Percentiles rank a stretch among this genome's conserved stretches.
phyloP scores from a whole-genome alignment of 1,139 yeast species.

The Saccharomyces hybrid region DNA sequence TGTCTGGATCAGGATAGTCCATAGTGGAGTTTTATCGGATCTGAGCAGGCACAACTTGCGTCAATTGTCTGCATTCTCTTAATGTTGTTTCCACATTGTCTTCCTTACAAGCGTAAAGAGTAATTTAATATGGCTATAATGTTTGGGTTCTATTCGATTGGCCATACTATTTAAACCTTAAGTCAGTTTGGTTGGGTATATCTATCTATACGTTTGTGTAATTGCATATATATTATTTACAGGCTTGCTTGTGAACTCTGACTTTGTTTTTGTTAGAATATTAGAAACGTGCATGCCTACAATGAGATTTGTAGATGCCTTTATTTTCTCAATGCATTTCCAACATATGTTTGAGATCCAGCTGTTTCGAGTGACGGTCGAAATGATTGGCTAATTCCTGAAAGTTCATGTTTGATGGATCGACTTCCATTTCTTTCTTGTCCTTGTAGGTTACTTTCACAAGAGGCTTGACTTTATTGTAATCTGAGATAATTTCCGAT shows the following conservation, averaged over 20 bases:
- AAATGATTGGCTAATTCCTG: slow-evolving; percentile 50
- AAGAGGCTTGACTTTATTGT: slow-evolving; percentile 44
- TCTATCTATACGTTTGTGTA: background rate
- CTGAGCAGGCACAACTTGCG: background rate
- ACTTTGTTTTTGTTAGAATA: background rate
- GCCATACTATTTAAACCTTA: background rate
- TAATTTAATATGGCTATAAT: background rate
- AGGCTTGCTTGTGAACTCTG: background rate
- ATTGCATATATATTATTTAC: background rate
- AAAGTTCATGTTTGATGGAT: slow-evolving; percentile 50
- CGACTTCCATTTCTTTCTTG: slow-evolving; percentile 59
- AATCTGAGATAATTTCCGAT: slow-evolving; percentile 44
- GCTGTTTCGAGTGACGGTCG: slow-evolving; percentile 63
- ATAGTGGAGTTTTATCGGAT: slow-evolving; percentile 5
- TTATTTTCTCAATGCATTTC: slow-evolving; percentile 25
- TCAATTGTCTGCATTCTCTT: background rate
- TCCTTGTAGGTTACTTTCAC: slow-evolving; percentile 78
- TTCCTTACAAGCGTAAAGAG: background rate
- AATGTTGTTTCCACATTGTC: background rate
- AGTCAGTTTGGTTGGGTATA: background rate
- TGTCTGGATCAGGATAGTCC: slow-evolving; percentile 38
- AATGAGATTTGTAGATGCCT: background rate
- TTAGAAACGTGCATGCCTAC: background rate
- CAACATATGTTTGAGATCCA: slow-evolving; percentile 60
- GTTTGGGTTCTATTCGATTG: background rate